Conservation (phyloP, 2,329 filamentous ascomycete genomes). For the Penicillium corylophilum region DNA sequence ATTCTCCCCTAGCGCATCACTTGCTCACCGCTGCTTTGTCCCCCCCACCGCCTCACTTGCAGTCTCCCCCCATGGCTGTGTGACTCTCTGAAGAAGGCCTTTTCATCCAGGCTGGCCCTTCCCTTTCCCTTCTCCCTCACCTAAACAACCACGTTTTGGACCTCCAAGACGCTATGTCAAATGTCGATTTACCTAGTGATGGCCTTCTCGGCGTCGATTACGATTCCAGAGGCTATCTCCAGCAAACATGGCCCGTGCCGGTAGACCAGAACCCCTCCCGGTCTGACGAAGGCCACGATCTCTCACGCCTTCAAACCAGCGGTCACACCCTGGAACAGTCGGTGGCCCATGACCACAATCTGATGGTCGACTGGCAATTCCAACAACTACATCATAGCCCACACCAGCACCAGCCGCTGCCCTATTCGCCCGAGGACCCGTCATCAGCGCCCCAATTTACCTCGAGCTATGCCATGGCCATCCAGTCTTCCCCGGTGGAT, state of each 20-base stretch:
- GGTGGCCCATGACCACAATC: constrained; percentile 43
- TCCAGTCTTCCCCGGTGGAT: constrained; percentile 53
- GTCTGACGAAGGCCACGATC: constrained; percentile 40
- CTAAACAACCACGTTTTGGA: constrained; percentile 26
- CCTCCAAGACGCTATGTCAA: constrained; percentile 40
- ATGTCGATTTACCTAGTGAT: constrained; percentile 46
- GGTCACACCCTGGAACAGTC: constrained; percentile 46
- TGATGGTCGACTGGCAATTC: constrained; percentile 49
- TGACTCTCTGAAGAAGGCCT: constrained; percentile 27
- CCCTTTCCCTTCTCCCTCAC: constrained; percentile 27
- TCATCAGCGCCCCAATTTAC: constrained; percentile 55
- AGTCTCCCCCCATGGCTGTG: constrained; percentile 25
- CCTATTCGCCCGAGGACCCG: constrained; percentile 52
- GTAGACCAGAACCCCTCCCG: constrained; percentile 41
- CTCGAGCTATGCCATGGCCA: constrained; percentile 55
- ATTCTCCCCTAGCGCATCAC: constrained; percentile 39
- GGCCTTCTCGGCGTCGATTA: constrained; percentile 50
- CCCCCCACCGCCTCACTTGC: constrained; percentile 41
- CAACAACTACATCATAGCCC: constrained; percentile 40
- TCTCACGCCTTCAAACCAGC: constrained; percentile 45
- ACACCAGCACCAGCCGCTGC: constrained; percentile 37
- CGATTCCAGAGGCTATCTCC: constrained; percentile 48
- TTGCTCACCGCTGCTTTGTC: constrained; percentile 46
- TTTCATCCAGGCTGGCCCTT: constrained; percentile 33
- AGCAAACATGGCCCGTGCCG: constrained; percentile 44